These are phyloP conservation scores for Fraxinus americana DNA, from an alignment of 257 asterid species.

Conservation along the genomic window DNA sequence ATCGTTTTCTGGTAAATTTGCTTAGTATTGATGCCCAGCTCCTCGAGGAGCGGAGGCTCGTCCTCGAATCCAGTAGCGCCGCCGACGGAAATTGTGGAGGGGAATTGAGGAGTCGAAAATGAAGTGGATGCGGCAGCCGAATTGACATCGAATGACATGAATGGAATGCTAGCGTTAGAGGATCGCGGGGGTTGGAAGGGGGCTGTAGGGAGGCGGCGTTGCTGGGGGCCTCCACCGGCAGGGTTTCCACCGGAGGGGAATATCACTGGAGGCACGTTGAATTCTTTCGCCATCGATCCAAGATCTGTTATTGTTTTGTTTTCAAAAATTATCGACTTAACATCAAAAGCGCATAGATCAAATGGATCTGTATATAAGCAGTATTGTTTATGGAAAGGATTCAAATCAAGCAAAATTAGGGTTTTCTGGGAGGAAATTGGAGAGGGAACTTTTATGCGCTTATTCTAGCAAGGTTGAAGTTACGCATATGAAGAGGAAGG, in stretches of 20 bases:
- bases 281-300: conserved; percentile 68
- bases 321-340: not conserved
- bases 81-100: conserved; percentile 44
- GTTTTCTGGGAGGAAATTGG: not conserved
- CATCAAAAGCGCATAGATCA: not conserved
- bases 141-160: conserved; percentile 80
- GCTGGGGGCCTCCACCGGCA: conserved; percentile 43
- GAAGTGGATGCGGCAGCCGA: conserved; percentile 77
- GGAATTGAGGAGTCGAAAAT: conserved; percentile 68
- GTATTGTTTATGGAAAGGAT: not conserved
- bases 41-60: conserved; percentile 88
- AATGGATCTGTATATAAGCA: not conserved
- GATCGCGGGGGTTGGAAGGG: conserved; percentile 82
- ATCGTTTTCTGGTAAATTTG: conserved; percentile 83
- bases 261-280: conserved; percentile 83
- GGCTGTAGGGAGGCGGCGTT: conserved; percentile 87
- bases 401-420: not conserved
- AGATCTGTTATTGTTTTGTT: conserved; percentile 32
- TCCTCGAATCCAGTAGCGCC: conserved; percentile 67
- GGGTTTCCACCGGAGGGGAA: conserved; percentile 81
- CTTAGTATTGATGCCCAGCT: conserved; percentile 82
- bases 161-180: conserved; percentile 67
- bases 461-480: not conserved
- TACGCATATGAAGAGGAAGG: too few species aligned
- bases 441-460: not conserved